Conservation (phyloP, 345 rosid genomes). For the Citrus mangshanensis region DNA sequence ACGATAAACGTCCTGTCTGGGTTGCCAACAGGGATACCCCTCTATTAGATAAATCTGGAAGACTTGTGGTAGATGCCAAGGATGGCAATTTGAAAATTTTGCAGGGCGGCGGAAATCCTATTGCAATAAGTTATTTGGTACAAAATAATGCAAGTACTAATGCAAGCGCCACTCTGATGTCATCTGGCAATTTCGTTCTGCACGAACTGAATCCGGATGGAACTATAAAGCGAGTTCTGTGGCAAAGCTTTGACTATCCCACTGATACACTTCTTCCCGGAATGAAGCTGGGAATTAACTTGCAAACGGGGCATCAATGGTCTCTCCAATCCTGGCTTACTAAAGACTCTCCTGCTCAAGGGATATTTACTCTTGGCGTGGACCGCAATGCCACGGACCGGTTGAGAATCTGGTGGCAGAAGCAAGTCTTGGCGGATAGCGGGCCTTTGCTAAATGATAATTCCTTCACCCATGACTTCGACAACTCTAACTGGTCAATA, state of each 20-base stretch:
- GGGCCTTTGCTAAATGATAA: slow-evolving; percentile 3
- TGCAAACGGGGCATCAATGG: slow-evolving; percentile 22
- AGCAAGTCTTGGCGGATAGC: slow-evolving; percentile 21
- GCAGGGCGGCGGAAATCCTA: not conserved
- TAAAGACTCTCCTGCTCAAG: slow-evolving; percentile 15
- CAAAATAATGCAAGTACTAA: not conserved
- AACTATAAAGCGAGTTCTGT: slow-evolving; percentile 12
- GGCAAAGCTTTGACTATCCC: slow-evolving; percentile 19
- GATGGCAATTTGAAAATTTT: slow-evolving; percentile 8
- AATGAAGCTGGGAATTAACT: slow-evolving; percentile 38
- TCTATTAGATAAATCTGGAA: not conserved
- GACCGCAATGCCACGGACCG: slow-evolving; percentile 12
- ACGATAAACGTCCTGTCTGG: too few species aligned
- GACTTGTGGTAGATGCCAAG: not conserved
- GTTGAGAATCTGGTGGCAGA: slow-evolving; percentile 22
- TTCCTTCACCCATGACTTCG: rapidly evolving
- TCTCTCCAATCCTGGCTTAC: slow-evolving; percentile 26
- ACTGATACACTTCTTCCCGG: slow-evolving; percentile 23
- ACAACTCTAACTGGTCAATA: too few species aligned
- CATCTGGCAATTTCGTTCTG: slow-evolving; percentile 31
- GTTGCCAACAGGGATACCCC: not conserved
- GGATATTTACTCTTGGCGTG: slow-evolving; percentile 26
- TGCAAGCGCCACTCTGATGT: not conserved
- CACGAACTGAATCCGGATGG: slow-evolving; percentile 27
- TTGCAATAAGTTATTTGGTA: not conserved